A percentile compares a stretch with the other conserved stretches of the same genome.
Evolutionary conservation across 164 flowering plant genomes (phyloP).

Genomic region (Nymphaea colorata): DNA sequence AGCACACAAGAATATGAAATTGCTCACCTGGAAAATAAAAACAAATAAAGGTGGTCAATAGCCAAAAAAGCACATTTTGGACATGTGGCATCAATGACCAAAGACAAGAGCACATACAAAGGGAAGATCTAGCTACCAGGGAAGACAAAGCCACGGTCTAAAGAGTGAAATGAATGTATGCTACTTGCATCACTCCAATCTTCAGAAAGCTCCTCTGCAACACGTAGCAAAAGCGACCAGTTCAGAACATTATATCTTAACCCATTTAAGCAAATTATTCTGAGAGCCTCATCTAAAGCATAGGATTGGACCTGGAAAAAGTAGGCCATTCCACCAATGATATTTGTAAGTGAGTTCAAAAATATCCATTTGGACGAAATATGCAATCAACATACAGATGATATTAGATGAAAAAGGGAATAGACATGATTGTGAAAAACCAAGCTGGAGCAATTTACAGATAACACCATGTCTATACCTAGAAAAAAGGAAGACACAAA

Average conservation of each 20-base stretch:
- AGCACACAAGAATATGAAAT: conserved; percentile 73
- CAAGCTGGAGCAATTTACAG: too few species aligned
- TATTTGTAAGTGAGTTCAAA: too few species aligned
- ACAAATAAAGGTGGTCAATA: neutral
- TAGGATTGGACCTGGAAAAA: neutral
- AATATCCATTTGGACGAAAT: too few species aligned
- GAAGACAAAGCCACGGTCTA: conserved; percentile 86
- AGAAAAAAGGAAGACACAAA: too few species aligned
- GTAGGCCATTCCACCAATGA: neutral
- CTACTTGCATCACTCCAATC: conserved; percentile 62
- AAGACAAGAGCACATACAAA: neutral
- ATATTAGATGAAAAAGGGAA: neutral
- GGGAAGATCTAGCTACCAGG: conserved; percentile 45
- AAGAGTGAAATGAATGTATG: conserved; percentile 42
- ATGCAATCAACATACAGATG: too few species aligned
- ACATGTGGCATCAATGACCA: neutral
- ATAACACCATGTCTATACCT: too few species aligned
- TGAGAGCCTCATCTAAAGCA: neutral
- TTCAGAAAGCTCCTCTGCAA: conserved; percentile 66
- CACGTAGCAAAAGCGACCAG: conserved; percentile 5
- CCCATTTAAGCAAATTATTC: neutral
- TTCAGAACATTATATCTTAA: neutral
- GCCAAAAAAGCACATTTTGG: neutral
- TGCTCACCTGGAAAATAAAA: conserved; percentile 62
- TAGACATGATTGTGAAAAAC: neutral